A percentile compares a stretch with the other conserved stretches of the same genome.
phyloP scores from a whole-genome alignment of 257 asterid species.

The Solanum sejunctum region DNA sequence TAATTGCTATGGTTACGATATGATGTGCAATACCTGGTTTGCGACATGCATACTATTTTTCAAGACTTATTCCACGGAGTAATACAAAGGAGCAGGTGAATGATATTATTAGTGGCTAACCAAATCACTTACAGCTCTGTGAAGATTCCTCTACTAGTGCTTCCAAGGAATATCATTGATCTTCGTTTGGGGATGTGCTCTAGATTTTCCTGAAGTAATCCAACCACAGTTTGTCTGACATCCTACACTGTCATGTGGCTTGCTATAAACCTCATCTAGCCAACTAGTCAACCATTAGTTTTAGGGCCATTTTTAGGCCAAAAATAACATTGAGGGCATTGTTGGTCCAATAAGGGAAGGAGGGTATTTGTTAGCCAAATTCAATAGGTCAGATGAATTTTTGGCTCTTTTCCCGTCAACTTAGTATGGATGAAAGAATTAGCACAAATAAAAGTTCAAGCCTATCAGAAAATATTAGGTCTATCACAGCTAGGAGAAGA shows the following conservation, averaged over 20 bases:
- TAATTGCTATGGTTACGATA: neutral
- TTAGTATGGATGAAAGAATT: neutral
- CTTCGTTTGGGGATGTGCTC: neutral
- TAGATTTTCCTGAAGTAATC: neutral
- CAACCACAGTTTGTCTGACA: neutral
- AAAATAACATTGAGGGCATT: neutral
- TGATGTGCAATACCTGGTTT: neutral
- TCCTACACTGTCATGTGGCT: neutral
- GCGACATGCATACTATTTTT: neutral
- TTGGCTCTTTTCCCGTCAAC: neutral
- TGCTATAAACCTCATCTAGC: neutral
- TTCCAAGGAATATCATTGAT: neutral
- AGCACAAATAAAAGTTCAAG: neutral
- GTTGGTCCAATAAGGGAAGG: neutral
- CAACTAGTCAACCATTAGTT: neutral
- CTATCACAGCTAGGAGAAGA: neutral
- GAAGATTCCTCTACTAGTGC: neutral
- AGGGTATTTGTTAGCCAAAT: neutral
- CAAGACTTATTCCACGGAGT: neutral
- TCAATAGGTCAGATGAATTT: neutral
- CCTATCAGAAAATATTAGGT: neutral
- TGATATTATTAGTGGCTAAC: neutral
- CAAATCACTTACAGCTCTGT: neutral
- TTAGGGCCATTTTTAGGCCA: neutral
- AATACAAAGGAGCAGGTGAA: neutral